phyloP scores from a whole-genome alignment of 1,139 yeast species.

The Pichiaceae sp. region DNA sequence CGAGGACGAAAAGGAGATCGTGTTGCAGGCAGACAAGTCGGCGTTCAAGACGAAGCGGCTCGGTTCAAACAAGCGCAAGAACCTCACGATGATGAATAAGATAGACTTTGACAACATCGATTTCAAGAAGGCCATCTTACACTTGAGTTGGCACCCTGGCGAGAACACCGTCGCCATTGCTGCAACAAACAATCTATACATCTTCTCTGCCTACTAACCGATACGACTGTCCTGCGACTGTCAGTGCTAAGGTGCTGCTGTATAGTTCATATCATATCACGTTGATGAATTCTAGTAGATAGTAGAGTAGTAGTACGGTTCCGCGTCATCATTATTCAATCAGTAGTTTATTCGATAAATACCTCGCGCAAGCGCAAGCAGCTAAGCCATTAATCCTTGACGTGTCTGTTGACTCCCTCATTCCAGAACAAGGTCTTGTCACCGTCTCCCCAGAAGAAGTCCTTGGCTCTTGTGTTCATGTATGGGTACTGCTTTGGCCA shows the following conservation, averaged over 20 bases:
- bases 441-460: constrained; percentile 98
- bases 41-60: constrained; percentile 80
- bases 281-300: too few relatives aligned
- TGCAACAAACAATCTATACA: constrained; percentile 90
- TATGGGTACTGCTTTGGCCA: constrained; percentile 86
- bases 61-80: constrained; percentile 20
- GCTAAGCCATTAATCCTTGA: constrained; percentile 28
- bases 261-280: too few relatives aligned
- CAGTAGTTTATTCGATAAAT: too few relatives aligned
- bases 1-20: constrained; percentile 54
- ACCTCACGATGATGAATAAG: constrained; percentile 29
- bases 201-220: constrained; percentile 55
- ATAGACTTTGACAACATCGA: constrained; percentile 81
- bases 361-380: too few relatives aligned
- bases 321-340: too few relatives aligned
- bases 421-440: constrained; percentile 97
- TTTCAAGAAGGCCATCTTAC: constrained; percentile 89
- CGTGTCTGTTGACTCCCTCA: constrained; percentile 81
- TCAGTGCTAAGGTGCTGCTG: too few relatives aligned
- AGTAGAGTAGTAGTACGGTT: too few relatives aligned
- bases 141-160: constrained; percentile 96
- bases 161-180: constrained; percentile 98
- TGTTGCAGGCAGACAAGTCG: constrained; percentile 94
- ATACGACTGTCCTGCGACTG: too few relatives aligned
- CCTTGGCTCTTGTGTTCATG: constrained; percentile 80